These are phyloP conservation scores for Tetraselmis chui DNA, from an alignment of 139 green algal genomes.

Conservation along the genomic window DNA sequence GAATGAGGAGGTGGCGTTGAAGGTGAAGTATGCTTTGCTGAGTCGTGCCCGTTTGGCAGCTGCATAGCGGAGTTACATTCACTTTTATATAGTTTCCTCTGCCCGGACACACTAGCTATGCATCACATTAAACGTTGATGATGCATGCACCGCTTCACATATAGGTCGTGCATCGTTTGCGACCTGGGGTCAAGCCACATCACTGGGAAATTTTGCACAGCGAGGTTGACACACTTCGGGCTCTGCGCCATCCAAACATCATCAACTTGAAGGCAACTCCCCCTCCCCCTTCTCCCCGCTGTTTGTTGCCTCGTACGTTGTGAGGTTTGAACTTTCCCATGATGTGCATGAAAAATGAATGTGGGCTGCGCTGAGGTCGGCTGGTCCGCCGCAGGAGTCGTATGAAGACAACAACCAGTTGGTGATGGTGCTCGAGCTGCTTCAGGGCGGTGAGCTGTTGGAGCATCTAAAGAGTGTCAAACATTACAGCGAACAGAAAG, in stretches of 20 bases:
- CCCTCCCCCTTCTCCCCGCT: neutral
- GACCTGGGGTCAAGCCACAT: neutral
- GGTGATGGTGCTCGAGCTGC: slow-evolving; percentile 40
- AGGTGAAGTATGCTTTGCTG: slow-evolving; percentile 18
- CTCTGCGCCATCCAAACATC: neutral
- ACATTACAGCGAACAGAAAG: slow-evolving; percentile 31
- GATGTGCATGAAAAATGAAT: neutral
- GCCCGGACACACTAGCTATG: no score
- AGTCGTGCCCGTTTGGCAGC: no score
- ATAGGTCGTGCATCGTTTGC: neutral
- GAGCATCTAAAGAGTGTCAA: slow-evolving; percentile 35
- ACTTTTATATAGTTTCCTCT: no score
- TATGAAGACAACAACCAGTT: neutral
- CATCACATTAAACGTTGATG: no score
- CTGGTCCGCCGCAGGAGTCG: slow-evolving; percentile 1
- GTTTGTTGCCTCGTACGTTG: neutral
- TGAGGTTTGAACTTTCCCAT: slow-evolving; percentile 2
- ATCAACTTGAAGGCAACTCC: neutral
- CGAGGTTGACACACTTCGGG: neutral
- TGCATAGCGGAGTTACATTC: no score
- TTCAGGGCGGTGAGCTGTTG: slow-evolving; percentile 38
- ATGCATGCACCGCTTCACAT: no score
- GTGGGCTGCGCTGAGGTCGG: slow-evolving; percentile 2
- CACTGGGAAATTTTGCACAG: neutral
- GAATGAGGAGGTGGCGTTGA: slow-evolving; percentile 18